Evolutionary conservation across 208 protist genomes (phyloP).

Genomic region (Leishmania guyanensis): DNA sequence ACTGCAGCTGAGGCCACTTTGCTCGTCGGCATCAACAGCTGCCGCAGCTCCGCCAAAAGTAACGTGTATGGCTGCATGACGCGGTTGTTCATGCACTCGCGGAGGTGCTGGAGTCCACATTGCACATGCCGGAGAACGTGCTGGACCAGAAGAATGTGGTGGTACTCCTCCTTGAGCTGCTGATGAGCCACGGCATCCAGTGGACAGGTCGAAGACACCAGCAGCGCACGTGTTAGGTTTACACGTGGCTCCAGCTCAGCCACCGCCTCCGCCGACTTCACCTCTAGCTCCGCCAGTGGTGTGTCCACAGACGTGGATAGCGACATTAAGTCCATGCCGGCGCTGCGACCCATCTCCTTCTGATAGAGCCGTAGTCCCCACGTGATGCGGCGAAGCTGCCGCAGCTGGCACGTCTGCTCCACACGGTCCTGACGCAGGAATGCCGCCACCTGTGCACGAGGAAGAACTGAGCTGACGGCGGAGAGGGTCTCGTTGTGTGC

Average conservation of each 20-base stretch:
- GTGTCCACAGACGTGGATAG: constrained; percentile 40
- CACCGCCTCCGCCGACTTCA: constrained; percentile 26
- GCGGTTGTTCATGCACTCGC: constrained; percentile 28
- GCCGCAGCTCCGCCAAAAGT: constrained; percentile 49
- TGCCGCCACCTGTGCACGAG: constrained; percentile 51
- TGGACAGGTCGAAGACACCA: constrained; percentile 58
- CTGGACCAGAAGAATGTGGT: constrained; percentile 60
- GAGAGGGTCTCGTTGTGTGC: constrained; percentile 62
- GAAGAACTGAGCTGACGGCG: constrained; percentile 75
- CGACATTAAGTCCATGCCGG: constrained; percentile 47
- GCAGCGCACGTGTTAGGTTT: constrained; percentile 38
- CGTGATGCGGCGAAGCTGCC: constrained; percentile 86
- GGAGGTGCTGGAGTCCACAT: constrained; percentile 46
- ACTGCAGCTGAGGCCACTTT: background rate
- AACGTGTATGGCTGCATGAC: constrained; percentile 52
- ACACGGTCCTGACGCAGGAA: constrained; percentile 75
- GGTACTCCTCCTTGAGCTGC: constrained; percentile 72
- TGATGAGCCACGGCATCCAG: constrained; percentile 24
- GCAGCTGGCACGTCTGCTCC: constrained; percentile 78
- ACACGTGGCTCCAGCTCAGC: constrained; percentile 20
- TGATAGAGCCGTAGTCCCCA: constrained; percentile 91
- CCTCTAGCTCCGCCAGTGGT: constrained; percentile 33
- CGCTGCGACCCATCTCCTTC: constrained; percentile 52
- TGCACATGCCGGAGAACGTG: constrained; percentile 53
- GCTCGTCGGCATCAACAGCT: constrained; percentile 33